Evolutionary conservation across 768 basidiomycete species (phyloP).

Genomic region (Russula earlei): DNA sequence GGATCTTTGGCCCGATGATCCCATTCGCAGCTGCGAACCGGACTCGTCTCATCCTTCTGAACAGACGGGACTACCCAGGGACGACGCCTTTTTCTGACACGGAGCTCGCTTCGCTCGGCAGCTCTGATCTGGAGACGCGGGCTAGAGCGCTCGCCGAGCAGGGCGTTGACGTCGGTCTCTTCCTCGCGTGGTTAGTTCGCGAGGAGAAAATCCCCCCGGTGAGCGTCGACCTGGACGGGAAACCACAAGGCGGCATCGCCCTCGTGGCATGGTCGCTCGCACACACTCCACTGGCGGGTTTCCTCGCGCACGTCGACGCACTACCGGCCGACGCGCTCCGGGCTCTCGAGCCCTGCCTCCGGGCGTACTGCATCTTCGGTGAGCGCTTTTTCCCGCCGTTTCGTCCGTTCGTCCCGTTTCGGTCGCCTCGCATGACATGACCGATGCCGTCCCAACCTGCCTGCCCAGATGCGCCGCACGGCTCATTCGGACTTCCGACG

Average conservation of each 20-base stretch:
- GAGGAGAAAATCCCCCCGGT: slow-evolving; percentile 6
- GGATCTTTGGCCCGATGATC: slow-evolving; percentile 20
- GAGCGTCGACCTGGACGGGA: not conserved
- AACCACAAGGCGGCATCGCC: slow-evolving; percentile 11
- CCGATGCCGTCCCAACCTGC: too few species aligned
- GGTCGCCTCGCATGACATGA: too few species aligned
- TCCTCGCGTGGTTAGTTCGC: slow-evolving; percentile 17
- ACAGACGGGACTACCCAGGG: slow-evolving; percentile 22
- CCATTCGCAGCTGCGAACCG: slow-evolving; percentile 17
- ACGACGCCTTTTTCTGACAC: slow-evolving; percentile 18
- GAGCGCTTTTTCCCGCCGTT: not conserved
- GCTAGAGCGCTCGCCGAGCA: slow-evolving; percentile 8
- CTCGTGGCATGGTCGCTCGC: slow-evolving; percentile 20
- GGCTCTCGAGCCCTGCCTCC: slow-evolving; percentile 8
- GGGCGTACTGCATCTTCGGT: slow-evolving; percentile 18
- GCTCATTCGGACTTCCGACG: slow-evolving; percentile 12
- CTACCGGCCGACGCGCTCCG: slow-evolving; percentile 10
- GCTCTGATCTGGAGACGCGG: slow-evolving; percentile 9
- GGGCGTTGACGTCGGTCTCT: slow-evolving; percentile 13
- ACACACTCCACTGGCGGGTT: slow-evolving; percentile 9
- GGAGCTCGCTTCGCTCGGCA: slow-evolving; percentile 19
- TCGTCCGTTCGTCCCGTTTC: not conserved
- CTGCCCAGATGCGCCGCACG: slow-evolving; percentile 9
- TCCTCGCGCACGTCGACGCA: slow-evolving; percentile 11
- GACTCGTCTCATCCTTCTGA: slow-evolving; percentile 22